phyloP scores from a whole-genome alignment of 1,139 yeast genomes.

The Sugiyamaella grinbergsii region DNA sequence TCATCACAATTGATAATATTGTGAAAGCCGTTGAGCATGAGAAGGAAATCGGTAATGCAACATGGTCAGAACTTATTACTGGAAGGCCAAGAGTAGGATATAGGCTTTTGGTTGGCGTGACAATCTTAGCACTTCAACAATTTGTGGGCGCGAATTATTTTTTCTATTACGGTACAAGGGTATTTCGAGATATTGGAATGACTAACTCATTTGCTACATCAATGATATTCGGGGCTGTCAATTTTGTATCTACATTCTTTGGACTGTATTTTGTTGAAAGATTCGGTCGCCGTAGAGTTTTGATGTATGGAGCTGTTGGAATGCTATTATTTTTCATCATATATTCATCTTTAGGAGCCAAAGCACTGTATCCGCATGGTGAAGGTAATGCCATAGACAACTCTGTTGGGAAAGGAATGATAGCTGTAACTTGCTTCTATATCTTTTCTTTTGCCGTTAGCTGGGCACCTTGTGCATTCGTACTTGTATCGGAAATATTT shows the following conservation, averaged over 20 bases:
- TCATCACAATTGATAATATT: slow-evolving; percentile 59
- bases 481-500: slow-evolving; percentile 75
- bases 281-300: slow-evolving; percentile 69
- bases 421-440: slow-evolving; percentile 74
- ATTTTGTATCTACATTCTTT: slow-evolving; percentile 72
- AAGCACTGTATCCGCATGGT: slow-evolving; percentile 52
- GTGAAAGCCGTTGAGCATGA: slow-evolving; percentile 67
- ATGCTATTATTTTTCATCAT: slow-evolving; percentile 68
- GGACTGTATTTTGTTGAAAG: slow-evolving; percentile 68
- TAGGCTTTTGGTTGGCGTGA: slow-evolving; percentile 65
- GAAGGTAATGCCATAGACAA: slow-evolving; percentile 47
- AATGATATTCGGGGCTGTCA: slow-evolving; percentile 75
- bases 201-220: slow-evolving; percentile 69
- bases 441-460: slow-evolving; percentile 84
- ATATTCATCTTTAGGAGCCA: slow-evolving; percentile 70
- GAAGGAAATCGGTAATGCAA: slow-evolving; percentile 61
- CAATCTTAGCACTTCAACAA: slow-evolving; percentile 72
- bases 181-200: slow-evolving; percentile 76
- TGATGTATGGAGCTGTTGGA: slow-evolving; percentile 63
- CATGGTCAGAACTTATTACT: slow-evolving; percentile 64
- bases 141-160: slow-evolving; percentile 80
- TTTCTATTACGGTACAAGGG: slow-evolving; percentile 79
- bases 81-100: slow-evolving; percentile 69
- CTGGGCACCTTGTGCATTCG: slow-evolving; percentile 87
- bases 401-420: slow-evolving; percentile 52